These are phyloP conservation scores for Suhomyces prunicola DNA, from an alignment of 805 yeast genomes.

Conservation along the genomic window DNA sequence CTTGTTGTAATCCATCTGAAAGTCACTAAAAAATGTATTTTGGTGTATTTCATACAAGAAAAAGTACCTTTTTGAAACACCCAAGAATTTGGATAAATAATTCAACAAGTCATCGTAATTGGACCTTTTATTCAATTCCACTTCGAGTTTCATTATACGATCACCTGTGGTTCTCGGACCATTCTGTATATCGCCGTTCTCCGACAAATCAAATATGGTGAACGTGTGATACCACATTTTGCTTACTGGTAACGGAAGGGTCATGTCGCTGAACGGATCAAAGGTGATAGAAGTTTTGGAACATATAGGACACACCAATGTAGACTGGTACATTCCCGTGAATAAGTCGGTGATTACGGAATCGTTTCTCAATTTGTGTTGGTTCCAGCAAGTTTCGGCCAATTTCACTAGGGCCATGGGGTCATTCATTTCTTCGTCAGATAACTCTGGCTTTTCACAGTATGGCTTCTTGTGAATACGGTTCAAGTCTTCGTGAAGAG, in stretches of 20 bases:
- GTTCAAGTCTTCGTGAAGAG: slow-evolving; percentile 89
- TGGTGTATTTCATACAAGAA: slow-evolving; percentile 51
- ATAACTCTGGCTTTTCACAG: slow-evolving; percentile 80
- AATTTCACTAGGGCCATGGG: slow-evolving; percentile 51
- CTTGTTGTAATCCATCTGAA: slow-evolving; percentile 53
- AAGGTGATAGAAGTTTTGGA: slow-evolving; percentile 77
- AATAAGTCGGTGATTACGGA: slow-evolving; percentile 82
- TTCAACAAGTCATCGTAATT: slow-evolving; percentile 60
- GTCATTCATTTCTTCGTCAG: slow-evolving; percentile 58
- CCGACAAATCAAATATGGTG: slow-evolving; percentile 54
- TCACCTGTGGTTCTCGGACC: slow-evolving; percentile 18
- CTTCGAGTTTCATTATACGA: slow-evolving; percentile 48
- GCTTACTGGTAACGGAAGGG: slow-evolving; percentile 81
- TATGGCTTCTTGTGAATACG: slow-evolving; percentile 80
- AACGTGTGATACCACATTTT: slow-evolving; percentile 69
- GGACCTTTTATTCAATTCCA: slow-evolving; percentile 66
- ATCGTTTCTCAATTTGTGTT: slow-evolving; percentile 76
- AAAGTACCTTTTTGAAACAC: slow-evolving; percentile 23
- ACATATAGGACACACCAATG: slow-evolving; percentile 85
- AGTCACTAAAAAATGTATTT: slow-evolving; percentile 64
- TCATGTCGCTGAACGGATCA: slow-evolving; percentile 89
- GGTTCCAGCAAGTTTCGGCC: slow-evolving; percentile 76
- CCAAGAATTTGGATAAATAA: slow-evolving; percentile 52
- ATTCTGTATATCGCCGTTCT: slow-evolving; percentile 11
- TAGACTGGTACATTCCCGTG: slow-evolving; percentile 87